Percentiles rank a stretch among this genome's conserved stretches.
Evolutionary conservation across 1,284 basidiomycete species (phyloP).

Genomic region (Malassezia vespertilionis): DNA sequence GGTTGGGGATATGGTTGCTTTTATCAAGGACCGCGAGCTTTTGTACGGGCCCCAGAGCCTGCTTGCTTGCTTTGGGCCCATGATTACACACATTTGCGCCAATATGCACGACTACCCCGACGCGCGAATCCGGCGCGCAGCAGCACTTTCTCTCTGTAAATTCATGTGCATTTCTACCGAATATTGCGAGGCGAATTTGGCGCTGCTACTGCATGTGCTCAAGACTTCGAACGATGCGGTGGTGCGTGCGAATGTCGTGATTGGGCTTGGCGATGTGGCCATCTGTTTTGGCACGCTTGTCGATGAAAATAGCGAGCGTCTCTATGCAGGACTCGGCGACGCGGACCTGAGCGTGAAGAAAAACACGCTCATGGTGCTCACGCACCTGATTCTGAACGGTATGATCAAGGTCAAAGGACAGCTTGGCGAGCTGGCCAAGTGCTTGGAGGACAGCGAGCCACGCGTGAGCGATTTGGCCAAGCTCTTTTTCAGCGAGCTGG

Average conservation of each 20-base stretch:
- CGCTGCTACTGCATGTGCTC: conserved; percentile 80
- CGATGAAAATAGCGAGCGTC: conserved; percentile 88
- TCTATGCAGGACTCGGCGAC: conserved; percentile 88
- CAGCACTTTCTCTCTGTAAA: conserved; percentile 81
- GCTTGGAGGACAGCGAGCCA: conserved; percentile 80
- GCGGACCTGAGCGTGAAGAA: conserved; percentile 84
- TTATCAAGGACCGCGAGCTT: conserved; percentile 74
- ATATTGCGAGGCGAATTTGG: conserved; percentile 83
- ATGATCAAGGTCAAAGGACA: conserved; percentile 99
- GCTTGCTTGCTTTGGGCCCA: conserved; percentile 71
- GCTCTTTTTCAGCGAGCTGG: conserved; percentile 89
- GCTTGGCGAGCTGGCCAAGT: conserved; percentile 98
- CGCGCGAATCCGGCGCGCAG: conserved; percentile 69
- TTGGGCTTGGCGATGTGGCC: conserved; percentile 90
- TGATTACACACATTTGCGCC: conserved; percentile 72
- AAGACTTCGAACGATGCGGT: conserved; percentile 78
- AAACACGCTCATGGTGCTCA: conserved; percentile 97
- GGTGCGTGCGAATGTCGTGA: conserved; percentile 88
- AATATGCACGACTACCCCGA: conserved; percentile 54
- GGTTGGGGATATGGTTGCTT: conserved; percentile 79
- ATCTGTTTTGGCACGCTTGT: conserved; percentile 92
- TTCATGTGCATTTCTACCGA: conserved; percentile 88
- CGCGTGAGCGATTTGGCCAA: conserved; percentile 86
- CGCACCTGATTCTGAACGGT: conserved; percentile 90
- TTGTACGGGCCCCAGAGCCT: conserved; percentile 75